Percentiles rank a stretch among this genome's conserved stretches.
phyloP scores from a whole-genome alignment of 352 stramenopile genomes.

The Globisporangium splendens region DNA sequence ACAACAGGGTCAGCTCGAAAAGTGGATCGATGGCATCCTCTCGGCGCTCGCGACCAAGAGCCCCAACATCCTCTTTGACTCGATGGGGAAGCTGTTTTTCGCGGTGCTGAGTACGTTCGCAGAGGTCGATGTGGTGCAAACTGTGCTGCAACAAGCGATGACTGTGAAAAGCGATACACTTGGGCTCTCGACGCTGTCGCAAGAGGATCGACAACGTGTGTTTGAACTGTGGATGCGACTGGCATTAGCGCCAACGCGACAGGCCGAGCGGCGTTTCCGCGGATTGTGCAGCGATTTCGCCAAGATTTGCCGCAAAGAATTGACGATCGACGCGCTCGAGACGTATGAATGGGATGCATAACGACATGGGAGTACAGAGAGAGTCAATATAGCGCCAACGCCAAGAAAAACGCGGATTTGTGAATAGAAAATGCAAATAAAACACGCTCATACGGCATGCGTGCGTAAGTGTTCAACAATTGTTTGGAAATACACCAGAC shows the following conservation, averaged over 20 bases:
- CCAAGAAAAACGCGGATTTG: too few species aligned
- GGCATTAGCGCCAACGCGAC: slow-evolving; percentile 43
- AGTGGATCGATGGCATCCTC: slow-evolving; percentile 51
- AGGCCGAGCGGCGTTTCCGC: slow-evolving; percentile 57
- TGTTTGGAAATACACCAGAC: too few species aligned
- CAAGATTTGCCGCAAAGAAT: slow-evolving; percentile 73
- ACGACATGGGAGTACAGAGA: neutral
- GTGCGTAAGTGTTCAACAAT: too few species aligned
- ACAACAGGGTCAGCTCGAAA: slow-evolving; percentile 27
- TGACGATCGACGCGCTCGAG: slow-evolving; percentile 49
- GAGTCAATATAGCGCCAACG: neutral
- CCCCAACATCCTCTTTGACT: slow-evolving; percentile 57
- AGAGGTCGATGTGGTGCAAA: slow-evolving; percentile 26
- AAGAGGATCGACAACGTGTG: slow-evolving; percentile 48
- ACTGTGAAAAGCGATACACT: slow-evolving; percentile 27
- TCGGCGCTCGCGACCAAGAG: slow-evolving; percentile 44
- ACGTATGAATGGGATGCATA: slow-evolving; percentile 42
- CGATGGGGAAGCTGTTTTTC: slow-evolving; percentile 49
- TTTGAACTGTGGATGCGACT: slow-evolving; percentile 53
- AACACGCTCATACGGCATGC: too few species aligned
- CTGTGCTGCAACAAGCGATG: slow-evolving; percentile 30
- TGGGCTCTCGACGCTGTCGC: slow-evolving; percentile 32
- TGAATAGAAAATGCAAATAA: too few species aligned
- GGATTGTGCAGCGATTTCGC: slow-evolving; percentile 61
- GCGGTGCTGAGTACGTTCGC: slow-evolving; percentile 43